Evolutionary conservation across 495 filamentous ascomycete genomes (phyloP).

Genomic region (Terfezia claveryi): DNA sequence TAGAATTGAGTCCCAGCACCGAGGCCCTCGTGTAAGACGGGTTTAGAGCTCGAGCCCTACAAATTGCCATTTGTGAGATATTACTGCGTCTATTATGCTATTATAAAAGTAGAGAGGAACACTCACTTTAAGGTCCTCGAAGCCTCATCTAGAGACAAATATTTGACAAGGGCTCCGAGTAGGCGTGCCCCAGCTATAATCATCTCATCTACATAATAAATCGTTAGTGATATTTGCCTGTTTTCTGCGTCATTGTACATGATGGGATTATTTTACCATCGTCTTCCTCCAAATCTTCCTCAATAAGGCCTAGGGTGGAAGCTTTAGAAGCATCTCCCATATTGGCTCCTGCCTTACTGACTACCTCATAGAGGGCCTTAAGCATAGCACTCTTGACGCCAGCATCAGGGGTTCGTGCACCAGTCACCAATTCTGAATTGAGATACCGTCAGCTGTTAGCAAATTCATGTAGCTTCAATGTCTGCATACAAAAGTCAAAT

Average conservation of each 20-base stretch:
- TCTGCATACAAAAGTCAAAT: not conserved
- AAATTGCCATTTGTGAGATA: not conserved
- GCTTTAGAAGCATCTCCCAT: constrained; percentile 79
- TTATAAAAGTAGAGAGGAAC: constrained; percentile 4
- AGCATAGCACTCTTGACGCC: constrained; percentile 94
- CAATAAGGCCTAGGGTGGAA: constrained; percentile 66
- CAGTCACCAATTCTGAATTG: constrained; percentile 63
- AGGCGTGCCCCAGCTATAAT: constrained; percentile 72
- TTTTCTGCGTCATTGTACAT: not conserved
- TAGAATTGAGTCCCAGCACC: constrained; percentile 66
- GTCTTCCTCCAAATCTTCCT: constrained; percentile 52
- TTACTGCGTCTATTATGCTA: not conserved
- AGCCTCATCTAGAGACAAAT: constrained; percentile 45
- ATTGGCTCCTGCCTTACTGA: constrained; percentile 78
- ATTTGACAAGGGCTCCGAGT: constrained; percentile 70
- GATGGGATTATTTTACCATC: constrained; percentile 28
- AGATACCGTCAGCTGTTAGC: not conserved
- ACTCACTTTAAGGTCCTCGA: constrained; percentile 46
- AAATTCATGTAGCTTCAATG: not conserved
- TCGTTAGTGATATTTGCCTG: not conserved
- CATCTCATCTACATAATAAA: constrained; percentile 33
- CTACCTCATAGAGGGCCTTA: constrained; percentile 86
- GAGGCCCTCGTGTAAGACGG: constrained; percentile 14
- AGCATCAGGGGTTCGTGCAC: constrained; percentile 67
- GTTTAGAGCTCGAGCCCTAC: not conserved